These are phyloP conservation scores for Xylariaceae sp. DNA, from an alignment of 2,329 filamentous ascomycete genomes.

Conservation along the genomic window DNA sequence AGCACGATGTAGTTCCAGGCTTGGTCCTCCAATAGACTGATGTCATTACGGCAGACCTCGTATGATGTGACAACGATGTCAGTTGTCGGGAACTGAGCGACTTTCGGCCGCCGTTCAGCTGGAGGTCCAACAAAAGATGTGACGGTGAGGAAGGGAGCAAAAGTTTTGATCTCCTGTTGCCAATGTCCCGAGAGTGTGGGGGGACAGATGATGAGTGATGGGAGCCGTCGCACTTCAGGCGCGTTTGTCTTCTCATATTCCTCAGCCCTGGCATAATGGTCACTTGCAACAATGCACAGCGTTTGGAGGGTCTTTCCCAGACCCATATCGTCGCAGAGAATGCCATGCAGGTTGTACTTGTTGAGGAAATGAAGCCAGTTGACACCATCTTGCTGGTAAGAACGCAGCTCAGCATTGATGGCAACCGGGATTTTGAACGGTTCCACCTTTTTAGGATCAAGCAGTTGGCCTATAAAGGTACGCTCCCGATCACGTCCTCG, in stretches of 20 bases:
- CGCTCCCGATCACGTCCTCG: conserved; percentile 89
- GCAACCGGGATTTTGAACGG: conserved; percentile 88
- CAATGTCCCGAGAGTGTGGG: conserved; percentile 95
- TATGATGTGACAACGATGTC: conserved; percentile 98
- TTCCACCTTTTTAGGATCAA: conserved; percentile 96
- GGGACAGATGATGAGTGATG: conserved; percentile 91
- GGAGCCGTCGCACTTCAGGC: conserved; percentile 70
- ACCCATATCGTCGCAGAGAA: conserved; percentile 98
- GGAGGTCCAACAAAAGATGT: conserved; percentile 90
- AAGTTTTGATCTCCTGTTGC: conserved; percentile 96
- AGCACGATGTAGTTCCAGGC: conserved; percentile 98
- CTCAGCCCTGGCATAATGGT: conserved; percentile 88
- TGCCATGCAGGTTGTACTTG: conserved; percentile 94
- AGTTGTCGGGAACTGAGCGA: conserved; percentile 64
- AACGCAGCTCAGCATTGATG: conserved; percentile 93
- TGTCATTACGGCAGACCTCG: conserved; percentile 94
- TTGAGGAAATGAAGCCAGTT: conserved; percentile 99
- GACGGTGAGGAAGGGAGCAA: conserved; percentile 87
- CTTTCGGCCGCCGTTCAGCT: conserved; percentile 67
- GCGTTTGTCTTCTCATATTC: conserved; percentile 80
- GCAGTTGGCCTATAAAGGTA: conserved; percentile 92
- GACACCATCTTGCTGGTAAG: conserved; percentile 97
- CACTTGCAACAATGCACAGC: conserved; percentile 94
- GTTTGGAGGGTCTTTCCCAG: conserved; percentile 97
- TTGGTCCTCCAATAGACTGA: conserved; percentile 73